Percentiles rank a stretch among this genome's conserved stretches.
Evolutionary conservation across 225 moss, liverwort and hornwort genomes (phyloP).

Genomic region (Neckera pumila): DNA sequence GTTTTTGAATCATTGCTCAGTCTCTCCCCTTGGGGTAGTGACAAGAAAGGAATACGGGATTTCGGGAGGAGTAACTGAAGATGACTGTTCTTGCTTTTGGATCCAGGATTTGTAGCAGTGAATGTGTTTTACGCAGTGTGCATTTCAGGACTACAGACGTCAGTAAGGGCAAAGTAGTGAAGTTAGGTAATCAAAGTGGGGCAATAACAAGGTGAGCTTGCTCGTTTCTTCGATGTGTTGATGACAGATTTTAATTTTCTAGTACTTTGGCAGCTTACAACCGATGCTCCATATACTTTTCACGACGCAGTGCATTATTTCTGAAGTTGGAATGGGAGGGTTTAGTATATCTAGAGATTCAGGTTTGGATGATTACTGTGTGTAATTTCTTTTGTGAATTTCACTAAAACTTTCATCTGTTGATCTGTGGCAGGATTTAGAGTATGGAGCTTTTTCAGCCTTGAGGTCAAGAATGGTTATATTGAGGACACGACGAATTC

Average conservation of each 20-base stretch:
- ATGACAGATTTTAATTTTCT: background rate
- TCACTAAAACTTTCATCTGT: background rate
- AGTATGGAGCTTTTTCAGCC: background rate
- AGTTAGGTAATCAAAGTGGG: background rate
- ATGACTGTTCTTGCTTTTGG: background rate
- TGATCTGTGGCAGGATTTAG: slow-evolving; percentile 5
- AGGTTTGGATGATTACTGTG: background rate
- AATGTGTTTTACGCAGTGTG: slow-evolving; percentile 5
- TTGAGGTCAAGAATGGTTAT: background rate
- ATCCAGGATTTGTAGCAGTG: background rate
- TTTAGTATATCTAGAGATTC: background rate
- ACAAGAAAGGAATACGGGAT: background rate
- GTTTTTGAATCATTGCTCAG: background rate
- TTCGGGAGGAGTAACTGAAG: background rate
- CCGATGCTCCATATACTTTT: background rate
- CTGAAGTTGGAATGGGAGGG: background rate
- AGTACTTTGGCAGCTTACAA: background rate
- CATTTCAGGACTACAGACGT: slow-evolving; percentile 1
- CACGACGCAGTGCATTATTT: background rate
- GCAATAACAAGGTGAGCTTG: slow-evolving; percentile 2
- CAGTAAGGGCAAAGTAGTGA: background rate
- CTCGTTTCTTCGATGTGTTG: background rate
- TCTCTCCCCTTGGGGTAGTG: background rate
- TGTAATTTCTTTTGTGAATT: background rate
- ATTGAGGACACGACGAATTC: background rate